Percentiles rank a stretch among this genome's conserved stretches.
Evolutionary conservation across 257 asterid genomes (phyloP).

Genomic region (Fraxinus anomala): DNA sequence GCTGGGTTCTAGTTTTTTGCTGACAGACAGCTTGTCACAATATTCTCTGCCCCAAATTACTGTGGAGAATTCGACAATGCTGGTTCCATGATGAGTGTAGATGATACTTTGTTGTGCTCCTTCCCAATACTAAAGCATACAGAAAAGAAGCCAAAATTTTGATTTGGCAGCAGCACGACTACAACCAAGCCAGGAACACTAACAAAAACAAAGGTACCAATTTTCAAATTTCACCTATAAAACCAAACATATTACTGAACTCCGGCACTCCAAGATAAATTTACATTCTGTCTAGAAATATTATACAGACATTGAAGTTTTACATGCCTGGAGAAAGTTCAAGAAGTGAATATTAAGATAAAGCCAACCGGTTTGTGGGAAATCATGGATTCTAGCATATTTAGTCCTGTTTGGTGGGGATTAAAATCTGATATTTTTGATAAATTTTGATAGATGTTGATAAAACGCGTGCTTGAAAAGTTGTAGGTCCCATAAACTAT

Average conservation of each 20-base stretch:
- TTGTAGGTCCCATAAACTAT: too few relatives aligned
- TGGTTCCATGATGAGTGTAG: constrained; percentile 32
- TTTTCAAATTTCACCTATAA: background rate
- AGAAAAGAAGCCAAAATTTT: constrained; percentile 35
- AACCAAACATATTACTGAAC: background rate
- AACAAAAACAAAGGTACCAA: constrained; percentile 26
- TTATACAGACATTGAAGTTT: background rate
- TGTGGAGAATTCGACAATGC: constrained; percentile 26
- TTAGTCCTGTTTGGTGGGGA: too few relatives aligned
- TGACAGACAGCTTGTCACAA: constrained; percentile 31
- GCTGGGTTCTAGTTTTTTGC: constrained; percentile 35
- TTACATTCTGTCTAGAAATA: too few relatives aligned
- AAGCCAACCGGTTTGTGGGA: background rate
- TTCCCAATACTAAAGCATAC: constrained; percentile 36
- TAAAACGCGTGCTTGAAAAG: too few relatives aligned
- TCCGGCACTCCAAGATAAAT: background rate
- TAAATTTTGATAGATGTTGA: too few relatives aligned
- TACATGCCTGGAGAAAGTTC: background rate
- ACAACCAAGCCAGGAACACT: constrained; percentile 27
- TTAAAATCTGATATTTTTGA: too few relatives aligned
- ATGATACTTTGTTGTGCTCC: constrained; percentile 36
- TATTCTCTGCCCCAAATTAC: constrained; percentile 29
- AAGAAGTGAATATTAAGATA: background rate
- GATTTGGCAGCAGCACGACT: constrained; percentile 33
- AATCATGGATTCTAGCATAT: too few relatives aligned